Conservation (phyloP, 2,329 filamentous ascomycete species). For the Ceratocystiopsis minuta region DNA sequence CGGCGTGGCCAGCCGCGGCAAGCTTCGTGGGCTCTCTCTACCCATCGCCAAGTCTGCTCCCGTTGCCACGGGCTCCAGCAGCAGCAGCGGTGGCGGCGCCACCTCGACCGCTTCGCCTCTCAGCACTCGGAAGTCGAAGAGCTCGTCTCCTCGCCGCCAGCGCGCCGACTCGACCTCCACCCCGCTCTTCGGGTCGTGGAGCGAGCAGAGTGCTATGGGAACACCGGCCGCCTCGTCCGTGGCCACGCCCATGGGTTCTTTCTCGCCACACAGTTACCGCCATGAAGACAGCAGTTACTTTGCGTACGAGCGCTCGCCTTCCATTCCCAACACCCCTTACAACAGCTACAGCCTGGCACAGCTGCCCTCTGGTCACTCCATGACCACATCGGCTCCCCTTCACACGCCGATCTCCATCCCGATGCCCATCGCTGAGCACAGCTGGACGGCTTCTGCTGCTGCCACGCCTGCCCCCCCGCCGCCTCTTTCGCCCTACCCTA, state of each 20-base stretch:
- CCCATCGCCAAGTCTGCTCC: slow-evolving; percentile 45
- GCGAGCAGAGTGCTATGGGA: slow-evolving; percentile 16
- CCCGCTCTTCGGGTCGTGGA: slow-evolving; percentile 19
- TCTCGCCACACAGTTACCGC: slow-evolving; percentile 16
- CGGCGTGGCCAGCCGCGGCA: slow-evolving; percentile 85
- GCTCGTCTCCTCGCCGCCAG: slow-evolving; percentile 16
- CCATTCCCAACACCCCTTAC: slow-evolving; percentile 26
- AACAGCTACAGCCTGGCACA: slow-evolving; percentile 25
- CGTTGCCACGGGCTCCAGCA: slow-evolving; percentile 20
- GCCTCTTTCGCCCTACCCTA: too few species aligned
- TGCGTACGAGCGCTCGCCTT: slow-evolving; percentile 20
- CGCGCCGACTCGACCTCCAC: slow-evolving; percentile 25
- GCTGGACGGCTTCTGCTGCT: slow-evolving; percentile 3
- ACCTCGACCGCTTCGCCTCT: slow-evolving; percentile 11
- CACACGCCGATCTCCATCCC: slow-evolving; percentile 5
- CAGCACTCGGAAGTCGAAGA: slow-evolving; percentile 26
- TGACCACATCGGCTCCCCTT: slow-evolving; percentile 1
- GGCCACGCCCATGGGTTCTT: slow-evolving; percentile 1
- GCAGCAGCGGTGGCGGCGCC: background rate
- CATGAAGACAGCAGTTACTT: slow-evolving; percentile 20
- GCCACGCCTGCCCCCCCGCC: too few species aligned
- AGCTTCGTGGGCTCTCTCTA: slow-evolving; percentile 74
- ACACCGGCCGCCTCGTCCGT: slow-evolving; percentile 2
- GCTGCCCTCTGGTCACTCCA: slow-evolving; percentile 13
- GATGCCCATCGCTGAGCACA: slow-evolving; percentile 2